Base-by-base conservation (phyloP, 192 early-diverging fungal genomes). In the Podila verticillata region DNA sequence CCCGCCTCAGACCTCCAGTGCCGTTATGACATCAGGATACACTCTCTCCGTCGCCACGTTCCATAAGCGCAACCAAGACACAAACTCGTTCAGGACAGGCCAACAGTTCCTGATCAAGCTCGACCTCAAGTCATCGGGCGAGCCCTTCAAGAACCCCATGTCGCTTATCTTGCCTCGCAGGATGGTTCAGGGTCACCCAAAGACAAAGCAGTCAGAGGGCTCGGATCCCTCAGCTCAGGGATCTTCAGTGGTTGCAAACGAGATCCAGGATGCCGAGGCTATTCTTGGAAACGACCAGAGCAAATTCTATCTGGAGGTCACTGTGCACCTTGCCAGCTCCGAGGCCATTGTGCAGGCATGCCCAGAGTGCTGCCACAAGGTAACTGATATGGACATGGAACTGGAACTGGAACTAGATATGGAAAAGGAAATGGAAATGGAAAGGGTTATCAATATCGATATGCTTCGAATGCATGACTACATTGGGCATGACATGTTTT, bases 281-380 rank as follows among this genome's bases (percentile, higher is more conserved):
- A 35, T 35, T 7, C 60, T 32, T 5, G 22, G 36, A 34, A 64
- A 64, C 4, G 69, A 79, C 32, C 69, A 68, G 32, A 71, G 48
- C 24, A 63, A 70, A 20, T 79, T 67, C 47, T 67, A 65, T 63
- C 54, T 79, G 6, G 75, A 79, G 20, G 75, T 79, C 34, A 71
- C 68, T 31, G 75, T 79, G 12, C 75, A 79, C 29, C 29, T 79
- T n/a, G 69, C 75, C 20, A 79, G 75, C 64, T 79, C 75, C 19
- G 75, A 79, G 12, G 75, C 75, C 4, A 70, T 79, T 63, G 75
- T 79, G 3, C 68, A 71, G 32, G 75, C 75, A 3, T 79, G 75
- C 48, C 75, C 75, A 67, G 75, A 79, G 36, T 79, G 75, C 35
- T 79, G 75, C 28, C 75, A 79, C 29, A 79, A 78, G 68, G 71